Percentiles rank a stretch among this genome's conserved stretches.
phyloP scores from a whole-genome alignment of 495 filamentous ascomycete genomes.

The Talaromyces borbonicus region DNA sequence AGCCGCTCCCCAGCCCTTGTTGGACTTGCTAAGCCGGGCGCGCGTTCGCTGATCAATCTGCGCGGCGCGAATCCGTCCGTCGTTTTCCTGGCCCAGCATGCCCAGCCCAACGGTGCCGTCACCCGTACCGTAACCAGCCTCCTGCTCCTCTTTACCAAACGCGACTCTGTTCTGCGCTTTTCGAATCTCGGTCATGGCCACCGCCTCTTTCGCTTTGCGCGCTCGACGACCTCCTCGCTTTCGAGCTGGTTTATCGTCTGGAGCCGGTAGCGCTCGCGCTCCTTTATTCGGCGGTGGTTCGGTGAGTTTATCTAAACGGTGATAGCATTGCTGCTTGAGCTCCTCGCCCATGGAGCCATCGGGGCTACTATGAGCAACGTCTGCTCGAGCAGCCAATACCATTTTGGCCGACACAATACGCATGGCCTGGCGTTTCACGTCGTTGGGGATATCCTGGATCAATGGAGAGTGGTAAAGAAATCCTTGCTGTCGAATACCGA shows the following conservation, averaged over 20 bases:
- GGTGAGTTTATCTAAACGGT: constrained; percentile 86
- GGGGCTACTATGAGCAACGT: constrained; percentile 71
- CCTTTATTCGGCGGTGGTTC: constrained; percentile 91
- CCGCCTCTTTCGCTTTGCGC: constrained; percentile 92
- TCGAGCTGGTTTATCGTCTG: constrained; percentile 87
- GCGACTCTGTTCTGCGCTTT: constrained; percentile 95
- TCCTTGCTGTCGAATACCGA: constrained; percentile 83
- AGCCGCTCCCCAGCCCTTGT: constrained; percentile 84
- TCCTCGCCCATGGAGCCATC: constrained; percentile 79
- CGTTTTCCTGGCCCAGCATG: constrained; percentile 86
- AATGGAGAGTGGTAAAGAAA: constrained; percentile 89
- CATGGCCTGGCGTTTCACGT: constrained; percentile 90
- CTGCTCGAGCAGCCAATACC: constrained; percentile 79
- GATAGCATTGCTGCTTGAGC: constrained; percentile 71
- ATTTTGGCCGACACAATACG: constrained; percentile 92
- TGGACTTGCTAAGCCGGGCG: constrained; percentile 87
- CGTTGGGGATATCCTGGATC: constrained; percentile 69
- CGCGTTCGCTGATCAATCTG: constrained; percentile 91
- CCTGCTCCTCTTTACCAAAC: constrained; percentile 91
- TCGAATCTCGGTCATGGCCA: constrained; percentile 91
- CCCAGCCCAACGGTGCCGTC: constrained; percentile 82
- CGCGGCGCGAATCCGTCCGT: constrained; percentile 72
- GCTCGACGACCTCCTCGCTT: constrained; percentile 91
- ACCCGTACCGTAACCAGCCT: constrained; percentile 84
- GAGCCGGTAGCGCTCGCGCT: constrained; percentile 77